phyloP scores from a whole-genome alignment of 2,329 filamentous ascomycete genomes.

The Lasiodiplodia sp. region DNA sequence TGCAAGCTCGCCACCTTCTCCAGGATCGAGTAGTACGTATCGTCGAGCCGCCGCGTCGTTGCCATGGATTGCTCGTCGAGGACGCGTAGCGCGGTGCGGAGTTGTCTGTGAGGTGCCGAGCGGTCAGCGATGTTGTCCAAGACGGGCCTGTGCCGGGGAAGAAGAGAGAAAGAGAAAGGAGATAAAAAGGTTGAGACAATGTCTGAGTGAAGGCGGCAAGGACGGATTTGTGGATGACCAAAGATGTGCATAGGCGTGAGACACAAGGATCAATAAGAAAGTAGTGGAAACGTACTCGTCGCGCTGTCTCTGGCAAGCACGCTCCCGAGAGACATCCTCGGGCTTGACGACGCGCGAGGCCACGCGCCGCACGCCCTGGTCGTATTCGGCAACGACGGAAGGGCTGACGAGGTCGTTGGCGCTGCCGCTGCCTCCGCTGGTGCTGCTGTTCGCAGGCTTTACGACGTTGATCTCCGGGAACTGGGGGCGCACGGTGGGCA shows the following conservation, averaged over 20 bases:
- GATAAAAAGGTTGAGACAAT: neutral
- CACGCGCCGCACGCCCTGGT: slow-evolving; percentile 1
- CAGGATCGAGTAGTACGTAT: slow-evolving; percentile 76
- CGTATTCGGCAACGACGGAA: slow-evolving; percentile 14
- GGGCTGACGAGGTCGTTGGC: slow-evolving; percentile 15
- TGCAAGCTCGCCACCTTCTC: slow-evolving; percentile 72
- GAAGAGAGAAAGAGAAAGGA: neutral
- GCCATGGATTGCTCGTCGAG: slow-evolving; percentile 67
- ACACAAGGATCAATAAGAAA: neutral
- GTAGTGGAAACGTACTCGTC: slow-evolving; percentile 42
- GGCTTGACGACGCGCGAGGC: slow-evolving; percentile 43
- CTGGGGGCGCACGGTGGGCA: slow-evolving; percentile 53
- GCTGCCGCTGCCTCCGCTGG: slow-evolving; percentile 37
- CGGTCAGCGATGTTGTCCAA: slow-evolving; percentile 6
- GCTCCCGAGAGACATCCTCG: slow-evolving; percentile 50
- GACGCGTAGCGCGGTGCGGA: slow-evolving; percentile 49
- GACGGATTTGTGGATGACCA: neutral
- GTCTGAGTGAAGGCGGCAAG: neutral
- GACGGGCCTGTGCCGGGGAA: too few species aligned
- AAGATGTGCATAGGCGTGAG: neutral
- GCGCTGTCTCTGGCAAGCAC: slow-evolving; percentile 44
- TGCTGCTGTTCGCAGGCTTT: slow-evolving; percentile 41
- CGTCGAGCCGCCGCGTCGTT: slow-evolving; percentile 72
- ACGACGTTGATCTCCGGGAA: slow-evolving; percentile 49
- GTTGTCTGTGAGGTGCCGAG: slow-evolving; percentile 40